Evolutionary conservation across 176 grass and related monocot genomes (phyloP), one percentile per base, ranked within the genome.

Genomic region (Musa itinerans): DNA sequence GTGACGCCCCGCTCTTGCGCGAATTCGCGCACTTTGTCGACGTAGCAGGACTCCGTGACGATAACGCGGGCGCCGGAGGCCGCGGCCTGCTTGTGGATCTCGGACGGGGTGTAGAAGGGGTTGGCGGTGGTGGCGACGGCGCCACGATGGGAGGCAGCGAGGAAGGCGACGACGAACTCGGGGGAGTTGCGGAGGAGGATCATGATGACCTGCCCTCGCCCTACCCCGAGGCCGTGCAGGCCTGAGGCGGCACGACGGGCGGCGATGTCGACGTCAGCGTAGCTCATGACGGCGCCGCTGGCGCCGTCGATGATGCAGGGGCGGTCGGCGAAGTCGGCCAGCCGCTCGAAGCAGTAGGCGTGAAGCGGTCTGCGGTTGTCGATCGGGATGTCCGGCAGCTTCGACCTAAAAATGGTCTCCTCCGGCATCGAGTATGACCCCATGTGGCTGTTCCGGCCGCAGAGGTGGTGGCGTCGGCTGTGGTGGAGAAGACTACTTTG

Each of bases 251-350:
- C 69, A 16, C 69, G 69, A 2, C 69, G 4, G 34, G 69, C 10
- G 5, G 50, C 48, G 17, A 20, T 1, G 34, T 71, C 49, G 16
- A 71, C 69, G 5, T 71, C 69, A 7, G 69, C 25, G 69, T 71
- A 71, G 69, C 48, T 71, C 48, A 71, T 50, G 69, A 52, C 1
- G 69, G 69, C 9, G 43, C 69, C 69, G 16, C 6, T 52, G 69
- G 69, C 43, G 49, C 50, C 34, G 69, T 71, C 69, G 48, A 71
- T 71, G 69, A 71, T 34, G 69, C 69, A 71, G 49, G 69, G 69
- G 15, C 16, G 69, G n/a, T 52, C 69, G 48, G 15, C 49, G 19
- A 51, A 51, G 19, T 20, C 69, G 13, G 49, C 69, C 49, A 71
- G 9, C 8, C 34, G 48, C 34, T 71, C 48, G 69, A 71, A 71